Base-by-base conservation (phyloP, 805 yeast species). In the Metschnikowia vanudenii region DNA sequence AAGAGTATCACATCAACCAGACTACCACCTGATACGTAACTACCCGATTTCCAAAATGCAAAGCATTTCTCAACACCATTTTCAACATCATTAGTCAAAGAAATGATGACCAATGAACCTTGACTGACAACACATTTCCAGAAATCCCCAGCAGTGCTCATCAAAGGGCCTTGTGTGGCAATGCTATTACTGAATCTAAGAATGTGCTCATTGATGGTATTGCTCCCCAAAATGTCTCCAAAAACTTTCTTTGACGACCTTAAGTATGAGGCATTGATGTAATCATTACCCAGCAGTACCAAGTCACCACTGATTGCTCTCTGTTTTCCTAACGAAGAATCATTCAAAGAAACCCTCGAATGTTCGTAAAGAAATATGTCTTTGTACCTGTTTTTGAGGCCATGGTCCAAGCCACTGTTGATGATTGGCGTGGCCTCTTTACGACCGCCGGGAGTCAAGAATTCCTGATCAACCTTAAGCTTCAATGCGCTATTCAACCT, bases 131-230 rank as follows among this genome's bases (percentile, higher is more conserved):
- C 75, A 68, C 90, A 81, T 46, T 84, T 85, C 85, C 95, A 90
- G 58, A 94, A 91, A 63, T 92, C 97, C 11, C 82, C 82, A 22
- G 82, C 75, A 0, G 98, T 92, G 28, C 77, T 76, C 4, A 62
- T 62, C 51, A 87, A 64, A 1, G 99, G 99, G 2, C 97, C 99
- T 61, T 92, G 97, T 0, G 95, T 80, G 1, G 96, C 97, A 57
- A 91, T 85, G 58, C 81, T 84, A 14, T 54, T 53, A 41, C 57
- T 52, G 13, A 54, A 50, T 2, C 46, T 33, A 3, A 45, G 22
- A 36, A 47, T 36, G 13, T 50, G 36, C 2, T 41, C 42, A n/a
- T 24, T 20, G 12, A 56, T 45, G 9, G 14, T 11, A 3, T 28
- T 18, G 13, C 40, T 33, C 18, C 39, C 37, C 30, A 32, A 31